Evolutionary conservation across 805 yeast genomes (phyloP).

Genomic region (Hanseniaspora meyeri): DNA sequence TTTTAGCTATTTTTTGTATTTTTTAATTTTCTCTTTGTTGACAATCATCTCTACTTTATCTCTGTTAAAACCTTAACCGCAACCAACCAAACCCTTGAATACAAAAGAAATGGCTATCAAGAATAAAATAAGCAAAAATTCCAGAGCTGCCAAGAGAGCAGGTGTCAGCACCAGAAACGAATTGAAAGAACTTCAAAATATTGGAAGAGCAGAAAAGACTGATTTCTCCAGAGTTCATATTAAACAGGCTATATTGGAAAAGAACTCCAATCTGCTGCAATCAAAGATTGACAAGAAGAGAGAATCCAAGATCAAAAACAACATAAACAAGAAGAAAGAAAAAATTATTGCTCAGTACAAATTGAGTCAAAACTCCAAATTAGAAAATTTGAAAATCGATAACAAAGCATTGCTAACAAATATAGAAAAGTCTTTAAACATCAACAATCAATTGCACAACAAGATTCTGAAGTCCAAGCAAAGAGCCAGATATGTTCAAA

Average conservation of each 20-base stretch:
- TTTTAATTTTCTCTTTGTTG: not conserved
- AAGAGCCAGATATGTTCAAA: conserved; percentile 50
- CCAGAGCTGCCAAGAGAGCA: conserved; percentile 70
- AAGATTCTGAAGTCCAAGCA: conserved; percentile 54
- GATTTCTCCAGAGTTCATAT: conserved; percentile 53
- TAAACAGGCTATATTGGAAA: conserved; percentile 43
- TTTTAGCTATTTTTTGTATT: no score
- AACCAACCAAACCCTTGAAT: no score
- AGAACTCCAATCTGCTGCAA: conserved; percentile 49
- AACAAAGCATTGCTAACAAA: conserved; percentile 18
- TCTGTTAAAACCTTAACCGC: no score
- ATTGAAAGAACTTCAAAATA: conserved; percentile 36
- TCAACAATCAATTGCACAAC: conserved; percentile 44
- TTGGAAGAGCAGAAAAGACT: conserved; percentile 49
- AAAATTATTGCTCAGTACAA: conserved; percentile 22
- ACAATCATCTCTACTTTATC: not conserved
- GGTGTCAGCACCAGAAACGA: conserved; percentile 20
- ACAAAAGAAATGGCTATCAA: conserved; percentile 17
- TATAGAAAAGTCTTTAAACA: conserved; percentile 37
- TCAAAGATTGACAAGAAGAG: conserved; percentile 39
- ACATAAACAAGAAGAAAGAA: conserved; percentile 21
- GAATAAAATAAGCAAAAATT: conserved; percentile 44
- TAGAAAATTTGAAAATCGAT: conserved; percentile 26
- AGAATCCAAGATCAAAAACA: conserved; percentile 12
- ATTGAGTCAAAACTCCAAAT: conserved; percentile 13